Percentiles rank a stretch among this genome's conserved stretches.
phyloP scores from a whole-genome alignment of 2,329 filamentous ascomycete species.

The Ophiostoma ips region DNA sequence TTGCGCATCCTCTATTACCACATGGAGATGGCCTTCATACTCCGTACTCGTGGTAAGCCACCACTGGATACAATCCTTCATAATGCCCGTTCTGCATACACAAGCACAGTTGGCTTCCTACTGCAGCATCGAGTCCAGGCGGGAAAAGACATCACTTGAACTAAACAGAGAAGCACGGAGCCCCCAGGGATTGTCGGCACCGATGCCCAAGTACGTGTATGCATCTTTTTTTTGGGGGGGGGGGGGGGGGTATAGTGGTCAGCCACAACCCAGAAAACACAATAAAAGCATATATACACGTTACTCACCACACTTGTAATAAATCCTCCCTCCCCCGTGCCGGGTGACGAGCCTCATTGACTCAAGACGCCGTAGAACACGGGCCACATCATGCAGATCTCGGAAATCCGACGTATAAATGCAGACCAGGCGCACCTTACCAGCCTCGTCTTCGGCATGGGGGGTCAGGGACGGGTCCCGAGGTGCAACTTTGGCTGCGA shows the following conservation, averaged over 20 bases:
- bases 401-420: constrained; percentile 66
- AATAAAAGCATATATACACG: not conserved
- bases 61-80: no score
- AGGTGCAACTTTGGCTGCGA: constrained; percentile 59
- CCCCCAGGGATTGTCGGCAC: constrained; percentile 45
- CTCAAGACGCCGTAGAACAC: constrained; percentile 50
- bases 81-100: no score
- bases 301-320: constrained; percentile 60
- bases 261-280: not conserved
- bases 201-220: constrained; percentile 53
- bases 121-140: not conserved
- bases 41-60: no score
- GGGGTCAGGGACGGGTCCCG: constrained; percentile 23
- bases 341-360: constrained; percentile 45
- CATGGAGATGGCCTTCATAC: no score
- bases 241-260: no score
- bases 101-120: no score
- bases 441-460: constrained; percentile 25
- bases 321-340: constrained; percentile 35
- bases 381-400: constrained; percentile 52
- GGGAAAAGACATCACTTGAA: constrained; percentile 6
- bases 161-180: constrained; percentile 33
- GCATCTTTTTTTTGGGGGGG: no score
- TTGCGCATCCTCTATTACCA: no score
- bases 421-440: constrained; percentile 48